phyloP scores from a whole-genome alignment of 1,284 basidiomycete species.

The Puccinia hordei region DNA sequence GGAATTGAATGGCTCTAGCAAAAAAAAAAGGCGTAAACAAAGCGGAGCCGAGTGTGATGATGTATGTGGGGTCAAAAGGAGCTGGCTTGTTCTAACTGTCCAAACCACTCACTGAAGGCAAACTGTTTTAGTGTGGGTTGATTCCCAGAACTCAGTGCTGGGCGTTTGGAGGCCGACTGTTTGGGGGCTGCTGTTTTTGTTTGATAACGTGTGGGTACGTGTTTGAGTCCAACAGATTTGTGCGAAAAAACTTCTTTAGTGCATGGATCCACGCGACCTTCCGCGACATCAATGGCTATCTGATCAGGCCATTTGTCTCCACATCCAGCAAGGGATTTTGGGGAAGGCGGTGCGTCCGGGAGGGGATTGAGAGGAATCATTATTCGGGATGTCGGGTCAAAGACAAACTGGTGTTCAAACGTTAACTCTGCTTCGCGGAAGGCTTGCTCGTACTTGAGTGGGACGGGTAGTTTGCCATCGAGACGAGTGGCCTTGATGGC shows the following conservation, averaged over 20 bases:
- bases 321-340: slow-evolving; percentile 24
- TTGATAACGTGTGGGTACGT: background rate
- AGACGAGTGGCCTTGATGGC: slow-evolving; percentile 72
- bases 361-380: slow-evolving; percentile 72
- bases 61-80: background rate
- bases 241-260: slow-evolving; percentile 20
- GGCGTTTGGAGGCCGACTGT: slow-evolving; percentile 14
- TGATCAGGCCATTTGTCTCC: slow-evolving; percentile 37
- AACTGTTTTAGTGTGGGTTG: slow-evolving; percentile 46
- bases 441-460: slow-evolving; percentile 66
- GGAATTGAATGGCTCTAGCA: background rate
- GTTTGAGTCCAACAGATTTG: background rate
- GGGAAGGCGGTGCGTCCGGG: slow-evolving; percentile 57
- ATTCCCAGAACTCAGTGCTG: slow-evolving; percentile 15
- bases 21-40: background rate
- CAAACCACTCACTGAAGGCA: slow-evolving; percentile 40
- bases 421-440: slow-evolving; percentile 61
- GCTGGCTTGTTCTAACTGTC: background rate
- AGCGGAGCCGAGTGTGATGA: background rate
- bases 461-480: slow-evolving; percentile 83
- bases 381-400: slow-evolving; percentile 70
- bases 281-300: slow-evolving; percentile 36
- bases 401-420: slow-evolving; percentile 92
- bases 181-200: background rate
- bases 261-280: slow-evolving; percentile 37